These are phyloP conservation scores for Barnettozyma sp. DNA, from an alignment of 805 yeast species.

Conservation along the genomic window DNA sequence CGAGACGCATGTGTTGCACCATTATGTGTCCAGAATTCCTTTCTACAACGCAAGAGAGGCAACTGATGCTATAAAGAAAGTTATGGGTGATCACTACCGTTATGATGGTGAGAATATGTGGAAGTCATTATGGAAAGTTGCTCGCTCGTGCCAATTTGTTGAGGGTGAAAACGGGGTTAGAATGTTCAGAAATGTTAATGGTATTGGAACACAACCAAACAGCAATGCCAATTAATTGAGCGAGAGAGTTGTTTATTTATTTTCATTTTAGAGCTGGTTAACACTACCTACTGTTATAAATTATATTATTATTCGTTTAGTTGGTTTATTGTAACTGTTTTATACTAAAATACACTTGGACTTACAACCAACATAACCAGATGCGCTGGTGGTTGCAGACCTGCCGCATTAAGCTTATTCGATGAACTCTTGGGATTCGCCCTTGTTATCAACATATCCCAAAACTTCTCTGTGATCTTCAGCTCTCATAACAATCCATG, in stretches of 20 bases:
- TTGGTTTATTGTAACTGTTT: too few species aligned
- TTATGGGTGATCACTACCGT: conserved; percentile 77
- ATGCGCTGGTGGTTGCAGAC: too few species aligned
- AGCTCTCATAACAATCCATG: conserved; percentile 3
- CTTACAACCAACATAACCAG: too few species aligned
- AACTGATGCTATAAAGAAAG: conserved; percentile 69
- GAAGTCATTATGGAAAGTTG: conserved; percentile 47
- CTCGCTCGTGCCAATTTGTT: conserved; percentile 64
- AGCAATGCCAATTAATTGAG: not conserved
- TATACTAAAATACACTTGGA: too few species aligned
- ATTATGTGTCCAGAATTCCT: conserved; percentile 77
- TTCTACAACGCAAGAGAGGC: conserved; percentile 81
- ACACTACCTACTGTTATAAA: too few species aligned
- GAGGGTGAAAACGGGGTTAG: conserved; percentile 60
- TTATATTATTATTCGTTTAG: too few species aligned
- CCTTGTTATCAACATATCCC: too few species aligned
- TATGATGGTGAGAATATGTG: conserved; percentile 55
- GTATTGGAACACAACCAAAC: conserved; percentile 32
- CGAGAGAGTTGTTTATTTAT: not conserved
- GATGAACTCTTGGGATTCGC: too few species aligned
- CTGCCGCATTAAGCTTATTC: too few species aligned
- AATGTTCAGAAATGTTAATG: conserved; percentile 58
- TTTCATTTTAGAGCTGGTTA: too few species aligned
- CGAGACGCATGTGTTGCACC: conserved; percentile 87
- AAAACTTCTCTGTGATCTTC: conserved; percentile 3